Evolutionary conservation across 805 yeast species (phyloP).

Genomic region (Kluyveromyces nonfermentans): DNA sequence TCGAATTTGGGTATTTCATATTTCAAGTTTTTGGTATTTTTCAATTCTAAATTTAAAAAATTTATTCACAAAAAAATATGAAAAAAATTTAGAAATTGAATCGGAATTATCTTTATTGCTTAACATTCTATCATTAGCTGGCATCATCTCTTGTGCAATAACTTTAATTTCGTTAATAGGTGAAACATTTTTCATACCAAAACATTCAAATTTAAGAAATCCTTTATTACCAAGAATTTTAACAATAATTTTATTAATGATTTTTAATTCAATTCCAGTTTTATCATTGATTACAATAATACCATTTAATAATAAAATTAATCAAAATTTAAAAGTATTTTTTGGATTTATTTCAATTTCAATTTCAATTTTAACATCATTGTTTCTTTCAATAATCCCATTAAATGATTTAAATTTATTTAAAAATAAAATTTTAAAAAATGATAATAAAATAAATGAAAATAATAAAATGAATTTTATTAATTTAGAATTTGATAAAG

Average conservation of each 20-base stretch:
- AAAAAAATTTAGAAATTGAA: slow-evolving; percentile 41
- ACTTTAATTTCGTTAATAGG: slow-evolving; percentile 45
- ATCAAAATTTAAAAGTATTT: slow-evolving; percentile 25
- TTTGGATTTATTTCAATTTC: slow-evolving; percentile 41
- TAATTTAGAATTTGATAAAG: neutral
- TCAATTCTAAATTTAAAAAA: slow-evolving; percentile 59
- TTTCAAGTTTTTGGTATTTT: slow-evolving; percentile 67
- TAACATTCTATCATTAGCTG: slow-evolving; percentile 57
- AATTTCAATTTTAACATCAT: slow-evolving; percentile 38
- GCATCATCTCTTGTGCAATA: slow-evolving; percentile 47
- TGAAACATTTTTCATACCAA: slow-evolving; percentile 62
- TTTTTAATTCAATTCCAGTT: slow-evolving; percentile 41
- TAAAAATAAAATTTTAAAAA: slow-evolving; percentile 4
- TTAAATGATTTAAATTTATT: slow-evolving; percentile 37
- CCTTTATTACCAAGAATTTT: slow-evolving; percentile 39
- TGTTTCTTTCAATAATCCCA: slow-evolving; percentile 46
- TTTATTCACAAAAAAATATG: slow-evolving; percentile 50
- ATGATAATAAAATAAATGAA: neutral
- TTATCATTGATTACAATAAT: slow-evolving; percentile 37
- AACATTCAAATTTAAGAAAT: slow-evolving; percentile 31
- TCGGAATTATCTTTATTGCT: slow-evolving; percentile 48
- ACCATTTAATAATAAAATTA: slow-evolving; percentile 21
- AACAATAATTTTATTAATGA: slow-evolving; percentile 33
- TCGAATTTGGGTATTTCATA: slow-evolving; percentile 69
- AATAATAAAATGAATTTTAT: too few species aligned